Conservation (phyloP, 805 yeast genomes). For the Candida michaelii region DNA sequence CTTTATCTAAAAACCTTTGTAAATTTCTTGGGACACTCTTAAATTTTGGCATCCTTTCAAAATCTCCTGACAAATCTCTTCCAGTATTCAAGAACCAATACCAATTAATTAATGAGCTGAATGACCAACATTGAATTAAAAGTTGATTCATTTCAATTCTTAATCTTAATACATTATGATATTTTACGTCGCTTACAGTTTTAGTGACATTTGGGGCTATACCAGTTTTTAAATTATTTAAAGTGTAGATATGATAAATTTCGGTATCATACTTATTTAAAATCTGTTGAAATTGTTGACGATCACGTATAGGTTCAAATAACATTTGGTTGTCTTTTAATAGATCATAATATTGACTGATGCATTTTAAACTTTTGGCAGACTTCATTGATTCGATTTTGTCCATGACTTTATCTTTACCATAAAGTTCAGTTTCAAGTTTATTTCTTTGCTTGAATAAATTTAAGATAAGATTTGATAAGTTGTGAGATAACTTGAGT, state of each 20-base stretch:
- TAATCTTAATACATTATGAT: conserved; percentile 34
- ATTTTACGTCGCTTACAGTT: conserved; percentile 25
- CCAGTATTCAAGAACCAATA: conserved; percentile 33
- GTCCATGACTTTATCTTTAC: conserved; percentile 19
- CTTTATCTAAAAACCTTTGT: background rate
- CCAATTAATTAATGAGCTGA: conserved; percentile 40
- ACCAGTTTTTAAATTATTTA: conserved; percentile 32
- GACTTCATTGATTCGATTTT: conserved; percentile 15
- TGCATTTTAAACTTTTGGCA: conserved; percentile 16
- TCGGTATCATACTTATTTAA: conserved; percentile 21
- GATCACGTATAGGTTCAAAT: conserved; percentile 36
- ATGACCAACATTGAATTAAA: conserved; percentile 43
- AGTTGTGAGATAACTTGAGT: conserved; percentile 22
- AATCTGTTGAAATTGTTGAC: conserved; percentile 16
- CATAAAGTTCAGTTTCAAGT: conserved; percentile 2
- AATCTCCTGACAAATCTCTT: conserved; percentile 28
- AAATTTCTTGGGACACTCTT: conserved; percentile 10
- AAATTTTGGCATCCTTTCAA: conserved; percentile 27
- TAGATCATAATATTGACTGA: conserved; percentile 20
- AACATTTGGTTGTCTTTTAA: conserved; percentile 32
- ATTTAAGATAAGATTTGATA: conserved; percentile 25
- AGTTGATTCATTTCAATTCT: conserved; percentile 41
- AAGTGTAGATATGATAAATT: conserved; percentile 28
- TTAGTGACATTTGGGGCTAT: conserved; percentile 34
- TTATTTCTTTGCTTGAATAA: conserved; percentile 22